Evolutionary conservation across 2,329 filamentous ascomycete species (phyloP).

Genomic region (Rutstroemia sydowiana): DNA sequence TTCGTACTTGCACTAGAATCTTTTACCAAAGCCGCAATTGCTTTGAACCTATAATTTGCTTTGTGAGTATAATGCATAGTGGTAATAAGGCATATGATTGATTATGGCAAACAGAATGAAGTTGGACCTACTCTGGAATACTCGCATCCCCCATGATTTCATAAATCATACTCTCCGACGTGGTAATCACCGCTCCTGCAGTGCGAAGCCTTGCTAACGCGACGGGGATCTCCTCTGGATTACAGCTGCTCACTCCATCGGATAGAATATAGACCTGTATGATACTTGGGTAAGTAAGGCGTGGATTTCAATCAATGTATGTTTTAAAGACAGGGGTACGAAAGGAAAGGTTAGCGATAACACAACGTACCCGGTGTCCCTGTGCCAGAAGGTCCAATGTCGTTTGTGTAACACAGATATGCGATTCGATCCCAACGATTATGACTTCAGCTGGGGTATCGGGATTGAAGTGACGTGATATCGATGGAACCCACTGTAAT

Average conservation of each 20-base stretch:
- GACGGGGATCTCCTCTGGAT: conserved; percentile 70
- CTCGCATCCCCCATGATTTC: conserved; percentile 80
- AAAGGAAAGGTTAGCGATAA: not conserved
- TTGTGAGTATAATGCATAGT: too few species aligned
- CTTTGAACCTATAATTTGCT: conserved; percentile 42
- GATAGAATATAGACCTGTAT: conserved; percentile 61
- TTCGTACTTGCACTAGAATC: conserved; percentile 65
- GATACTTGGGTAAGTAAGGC: not conserved
- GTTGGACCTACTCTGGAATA: conserved; percentile 51
- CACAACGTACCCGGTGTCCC: conserved; percentile 70
- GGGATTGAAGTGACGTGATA: conserved; percentile 39
- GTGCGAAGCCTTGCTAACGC: conserved; percentile 69
- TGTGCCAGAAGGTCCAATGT: conserved; percentile 68
- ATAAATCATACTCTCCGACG: conserved; percentile 84
- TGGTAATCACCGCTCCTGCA: conserved; percentile 73
- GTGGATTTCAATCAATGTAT: too few species aligned
- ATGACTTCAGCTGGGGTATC: conserved; percentile 50
- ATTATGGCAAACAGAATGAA: too few species aligned
- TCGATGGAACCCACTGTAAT: conserved; percentile 54
- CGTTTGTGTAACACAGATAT: conserved; percentile 94
- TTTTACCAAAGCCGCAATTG: conserved; percentile 70
- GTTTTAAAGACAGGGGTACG: not conserved
- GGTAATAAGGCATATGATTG: too few species aligned
- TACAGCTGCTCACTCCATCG: conserved; percentile 84
- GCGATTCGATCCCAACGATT: conserved; percentile 84